phyloP scores from a whole-genome alignment of 2,329 filamentous ascomycete genomes.

The Verruconis gallopava region DNA sequence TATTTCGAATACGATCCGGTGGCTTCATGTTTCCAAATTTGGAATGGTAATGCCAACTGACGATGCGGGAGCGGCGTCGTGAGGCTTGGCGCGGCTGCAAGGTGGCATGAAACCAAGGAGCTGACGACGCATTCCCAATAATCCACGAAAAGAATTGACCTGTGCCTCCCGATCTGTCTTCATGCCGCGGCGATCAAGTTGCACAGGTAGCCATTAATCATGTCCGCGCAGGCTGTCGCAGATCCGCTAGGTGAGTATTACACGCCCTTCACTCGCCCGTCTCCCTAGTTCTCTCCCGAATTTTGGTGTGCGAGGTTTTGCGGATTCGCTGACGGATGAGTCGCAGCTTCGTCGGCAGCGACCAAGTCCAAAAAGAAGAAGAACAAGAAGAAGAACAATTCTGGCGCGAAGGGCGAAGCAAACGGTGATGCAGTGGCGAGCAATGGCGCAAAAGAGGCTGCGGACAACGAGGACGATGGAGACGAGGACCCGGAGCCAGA shows the following conservation, averaged over 20 bases:
- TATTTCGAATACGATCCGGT: too few relatives aligned
- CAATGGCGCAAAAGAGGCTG: constrained; percentile 22
- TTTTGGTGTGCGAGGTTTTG: not conserved
- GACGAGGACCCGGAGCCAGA: constrained; percentile 23
- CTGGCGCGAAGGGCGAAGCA: constrained; percentile 23
- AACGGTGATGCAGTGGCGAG: constrained; percentile 14
- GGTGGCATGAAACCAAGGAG: not conserved
- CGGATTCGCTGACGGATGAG: not conserved
- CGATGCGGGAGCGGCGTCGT: not conserved
- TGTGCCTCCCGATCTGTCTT: not conserved
- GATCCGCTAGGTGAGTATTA: not conserved
- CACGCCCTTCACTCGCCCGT: too few relatives aligned
- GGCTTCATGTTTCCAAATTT: too few relatives aligned
- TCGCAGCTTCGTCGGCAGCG: not conserved
- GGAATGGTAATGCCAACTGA: too few relatives aligned
- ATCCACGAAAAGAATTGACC: not conserved
- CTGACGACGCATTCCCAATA: not conserved
- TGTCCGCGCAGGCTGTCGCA: not conserved
- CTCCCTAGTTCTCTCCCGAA: too few relatives aligned
- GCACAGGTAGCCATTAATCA: not conserved
- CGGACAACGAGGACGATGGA: constrained; percentile 26
- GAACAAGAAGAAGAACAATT: constrained; percentile 28
- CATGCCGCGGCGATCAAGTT: too few relatives aligned
- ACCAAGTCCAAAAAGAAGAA: constrained; percentile 16
- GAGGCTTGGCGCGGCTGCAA: not conserved